Conservation (phyloP, 2,329 filamentous ascomycete genomes). For the Cladobotryum protrusum region DNA sequence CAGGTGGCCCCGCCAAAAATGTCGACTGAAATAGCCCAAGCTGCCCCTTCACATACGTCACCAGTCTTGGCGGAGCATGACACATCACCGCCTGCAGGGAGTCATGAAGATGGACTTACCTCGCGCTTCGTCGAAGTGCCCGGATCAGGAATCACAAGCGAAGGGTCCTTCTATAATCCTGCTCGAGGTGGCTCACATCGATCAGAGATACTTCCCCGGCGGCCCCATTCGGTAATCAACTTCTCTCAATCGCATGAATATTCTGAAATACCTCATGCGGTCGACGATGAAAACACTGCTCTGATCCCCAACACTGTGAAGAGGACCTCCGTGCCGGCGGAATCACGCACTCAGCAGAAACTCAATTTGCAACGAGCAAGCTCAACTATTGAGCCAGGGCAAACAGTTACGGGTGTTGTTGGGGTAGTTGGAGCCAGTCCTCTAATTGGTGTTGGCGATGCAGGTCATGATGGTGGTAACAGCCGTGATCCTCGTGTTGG, state of each 20-base stretch:
- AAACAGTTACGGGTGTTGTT: slow-evolving; percentile 31
- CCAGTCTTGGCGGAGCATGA: slow-evolving; percentile 24
- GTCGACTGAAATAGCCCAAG: slow-evolving; percentile 48
- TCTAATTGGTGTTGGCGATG: slow-evolving; percentile 46
- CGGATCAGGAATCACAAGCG: slow-evolving; percentile 42
- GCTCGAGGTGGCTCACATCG: slow-evolving; percentile 25
- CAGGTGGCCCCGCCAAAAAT: slow-evolving; percentile 58
- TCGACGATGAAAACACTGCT: slow-evolving; percentile 37
- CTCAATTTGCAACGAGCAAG: slow-evolving; percentile 68
- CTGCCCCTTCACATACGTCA: slow-evolving; percentile 32
- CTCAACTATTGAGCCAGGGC: slow-evolving; percentile 61
- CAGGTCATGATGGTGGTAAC: slow-evolving; percentile 45
- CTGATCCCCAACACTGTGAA: slow-evolving; percentile 39
- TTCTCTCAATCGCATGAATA: slow-evolving; percentile 21
- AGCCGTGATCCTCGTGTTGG: slow-evolving; percentile 56
- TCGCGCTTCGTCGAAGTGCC: slow-evolving; percentile 54
- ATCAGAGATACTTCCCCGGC: slow-evolving; percentile 28
- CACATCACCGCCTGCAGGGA: slow-evolving; percentile 21
- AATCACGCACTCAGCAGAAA: slow-evolving; percentile 69
- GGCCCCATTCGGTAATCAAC: slow-evolving; percentile 38
- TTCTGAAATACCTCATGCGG: slow-evolving; percentile 16
- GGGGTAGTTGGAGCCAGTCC: slow-evolving; percentile 39
- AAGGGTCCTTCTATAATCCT: slow-evolving; percentile 47
- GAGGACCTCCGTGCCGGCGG: slow-evolving; percentile 37
- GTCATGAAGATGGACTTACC: slow-evolving; percentile 44